Evolutionary conservation across 139 green algal genomes (phyloP).

Genomic region (Astrephomene gubernaculifera): DNA sequence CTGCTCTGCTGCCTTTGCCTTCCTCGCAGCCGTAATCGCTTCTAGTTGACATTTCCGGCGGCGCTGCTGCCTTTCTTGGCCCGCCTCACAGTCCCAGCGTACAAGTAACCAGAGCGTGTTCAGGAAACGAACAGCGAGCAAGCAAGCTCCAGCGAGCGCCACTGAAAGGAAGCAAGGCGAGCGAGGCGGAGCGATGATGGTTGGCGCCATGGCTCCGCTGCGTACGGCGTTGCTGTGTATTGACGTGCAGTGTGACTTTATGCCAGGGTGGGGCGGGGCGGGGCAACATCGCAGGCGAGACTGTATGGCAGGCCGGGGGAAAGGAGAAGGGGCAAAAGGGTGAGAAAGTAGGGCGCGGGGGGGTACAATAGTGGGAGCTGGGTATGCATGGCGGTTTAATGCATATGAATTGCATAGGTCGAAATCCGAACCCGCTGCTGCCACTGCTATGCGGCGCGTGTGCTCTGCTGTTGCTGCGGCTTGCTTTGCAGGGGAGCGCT

Average conservation of each 20-base stretch:
- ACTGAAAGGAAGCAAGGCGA: neutral
- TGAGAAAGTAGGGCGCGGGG: too few species aligned
- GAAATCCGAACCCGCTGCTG: too few species aligned
- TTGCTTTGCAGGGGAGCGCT: slow-evolving; percentile 8
- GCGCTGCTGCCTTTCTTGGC: neutral
- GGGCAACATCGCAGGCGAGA: neutral
- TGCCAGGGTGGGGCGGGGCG: slow-evolving; percentile 13
- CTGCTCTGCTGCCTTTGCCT: too few species aligned
- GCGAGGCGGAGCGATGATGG: neutral
- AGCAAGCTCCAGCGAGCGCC: neutral
- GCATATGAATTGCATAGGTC: too few species aligned
- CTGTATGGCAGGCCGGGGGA: neutral
- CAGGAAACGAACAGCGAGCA: neutral
- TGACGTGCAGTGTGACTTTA: slow-evolving; percentile 32
- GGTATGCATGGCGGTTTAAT: too few species aligned
- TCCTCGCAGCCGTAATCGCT: neutral
- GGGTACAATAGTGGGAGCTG: too few species aligned
- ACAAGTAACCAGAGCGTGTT: neutral
- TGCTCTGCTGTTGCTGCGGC: too few species aligned
- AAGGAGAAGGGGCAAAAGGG: neutral
- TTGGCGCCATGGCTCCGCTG: neutral
- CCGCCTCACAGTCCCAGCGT: neutral
- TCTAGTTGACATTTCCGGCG: neutral
- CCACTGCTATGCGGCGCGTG: too few species aligned
- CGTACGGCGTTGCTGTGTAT: slow-evolving; percentile 24